Base-by-base conservation (phyloP, 2,329 filamentous ascomycete genomes). In the Stachybotrys elegans region DNA sequence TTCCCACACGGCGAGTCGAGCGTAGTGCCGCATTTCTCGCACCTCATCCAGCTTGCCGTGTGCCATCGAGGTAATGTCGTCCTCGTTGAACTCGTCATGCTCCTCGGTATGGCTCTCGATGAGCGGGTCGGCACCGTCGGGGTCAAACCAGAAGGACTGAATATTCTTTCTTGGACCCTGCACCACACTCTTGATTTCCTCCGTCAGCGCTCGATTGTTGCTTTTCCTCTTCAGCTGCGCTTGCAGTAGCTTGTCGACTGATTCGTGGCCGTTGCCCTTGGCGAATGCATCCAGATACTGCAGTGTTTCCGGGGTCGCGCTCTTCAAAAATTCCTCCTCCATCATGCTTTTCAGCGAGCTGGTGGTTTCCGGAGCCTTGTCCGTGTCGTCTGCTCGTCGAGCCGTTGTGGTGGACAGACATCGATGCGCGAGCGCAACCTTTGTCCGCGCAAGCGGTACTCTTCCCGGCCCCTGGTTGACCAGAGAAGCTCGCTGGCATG, bases 1-100 rank as follows among this genome's bases (percentile, higher is more conserved):
- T 67, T 98, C 93, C 91, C 93, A 98, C 20, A 90, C 89, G 38
- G 87, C 83, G 54, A 95, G 74, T 42, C 93, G 79, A 39, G 87
- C 84, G 64, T 95, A 96, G 58, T 95, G 83, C 71, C 93, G 79
- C 61, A 92, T 76, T 66, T 97, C 91, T 50, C 92, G 78, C 57
- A 94, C 84, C 64, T 93, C 79, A 57, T 96, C 88, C 54, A 98
- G 70, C 70, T 97, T 90, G 43, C 77, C 83, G 66, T 98, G 91
- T 1, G 83, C 93, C 63, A 89, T 76, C 42, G 81, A 81, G 47
- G 86, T 86, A 47, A 98, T 86, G 62, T 95, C 90, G 59, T 94
- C 86, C 51, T 89, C 85, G 50, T 86, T 78, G 61, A 85, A 87
- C 51, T 83, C 76, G 44, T 81, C 75, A 34, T 69, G 66, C 44